A percentile compares a stretch with the other conserved stretches of the same genome.
Conservation (phyloP, 441 rosid genomes). For the Hypseocharis bilobata region DNA sequence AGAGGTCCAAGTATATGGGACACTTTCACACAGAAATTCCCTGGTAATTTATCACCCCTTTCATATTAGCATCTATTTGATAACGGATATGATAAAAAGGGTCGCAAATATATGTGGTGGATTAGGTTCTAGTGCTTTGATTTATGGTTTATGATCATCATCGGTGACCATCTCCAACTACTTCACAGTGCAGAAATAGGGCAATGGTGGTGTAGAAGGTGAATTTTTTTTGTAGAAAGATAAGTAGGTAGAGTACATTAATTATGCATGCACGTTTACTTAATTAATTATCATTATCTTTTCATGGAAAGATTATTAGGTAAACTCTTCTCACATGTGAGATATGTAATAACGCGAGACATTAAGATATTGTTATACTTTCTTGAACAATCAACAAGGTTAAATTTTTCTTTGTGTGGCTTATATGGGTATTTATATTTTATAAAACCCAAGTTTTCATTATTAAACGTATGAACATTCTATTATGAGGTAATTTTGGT, state of each 20-base stretch:
- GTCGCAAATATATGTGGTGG: background rate
- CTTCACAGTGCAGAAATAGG: background rate
- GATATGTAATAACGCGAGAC: no score
- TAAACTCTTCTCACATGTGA: background rate
- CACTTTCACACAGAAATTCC: slow-evolving; percentile 12
- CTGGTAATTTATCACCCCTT: background rate
- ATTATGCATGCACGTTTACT: background rate
- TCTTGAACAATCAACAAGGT: background rate
- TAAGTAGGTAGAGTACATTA: background rate
- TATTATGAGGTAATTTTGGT: background rate
- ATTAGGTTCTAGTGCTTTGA: background rate
- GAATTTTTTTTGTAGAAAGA: background rate
- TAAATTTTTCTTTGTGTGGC: background rate
- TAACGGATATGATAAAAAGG: no score
- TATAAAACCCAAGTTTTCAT: background rate
- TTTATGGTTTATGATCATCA: background rate
- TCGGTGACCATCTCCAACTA: background rate
- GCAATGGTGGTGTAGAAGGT: background rate
- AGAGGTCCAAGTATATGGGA: slow-evolving; percentile 15
- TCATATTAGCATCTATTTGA: no score
- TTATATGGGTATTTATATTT: background rate
- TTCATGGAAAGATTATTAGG: background rate
- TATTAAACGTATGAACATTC: background rate
- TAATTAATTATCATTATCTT: background rate
- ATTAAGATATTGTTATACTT: background rate